Evolutionary conservation across 2,329 filamentous ascomycete genomes (phyloP), one percentile per base, ranked within the genome.

Genomic region (Cladosporium sp.): DNA sequence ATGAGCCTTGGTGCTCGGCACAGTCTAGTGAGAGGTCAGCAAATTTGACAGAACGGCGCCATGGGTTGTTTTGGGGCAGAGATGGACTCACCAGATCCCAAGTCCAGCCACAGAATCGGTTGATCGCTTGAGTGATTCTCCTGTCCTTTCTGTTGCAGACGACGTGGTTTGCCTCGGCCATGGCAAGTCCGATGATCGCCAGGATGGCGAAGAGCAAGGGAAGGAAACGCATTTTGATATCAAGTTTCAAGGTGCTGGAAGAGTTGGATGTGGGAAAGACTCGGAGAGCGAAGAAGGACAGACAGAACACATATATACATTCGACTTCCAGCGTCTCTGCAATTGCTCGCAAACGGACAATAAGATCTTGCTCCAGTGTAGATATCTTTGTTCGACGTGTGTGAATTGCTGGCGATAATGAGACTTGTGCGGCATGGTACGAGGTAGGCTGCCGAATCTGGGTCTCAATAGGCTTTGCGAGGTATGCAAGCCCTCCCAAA

Each of bases 141-240:
- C 20, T 30, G 27, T 42, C 18, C 12, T 43, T 20, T 17, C 13
- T 37, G 29, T 30, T 15, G 47, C 47, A 50, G 27, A 7, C n/a
- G 15, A 11, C 11, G 29, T 36, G n/a, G 36, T 30, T 37, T 15
- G 18, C 34, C 13, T 30, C 12, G 38, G 47, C 47, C 24, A 24
- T n/a, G 47, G 18, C 11, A 12, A 36, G 9, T 15, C 13, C 20
- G 9, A 29, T n/a, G 39, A 41, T 22, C 27, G 39, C 30, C 17
- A 50, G 47, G 12, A 50, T 8, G 38, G 34, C 38, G 47, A 50
- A 15, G 18, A 50, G 18, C 24, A 36, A 8, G 38, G 22, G 27
- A 27, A 22, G 17, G 47, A 43, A 42, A 37, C 38, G 47, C 47
- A 49, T 49, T 20, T 43, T 50, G 32, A n/a, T 4, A 5, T 27